phyloP scores from a whole-genome alignment of 768 basidiomycete species.

The Trametes sanguinea region DNA sequence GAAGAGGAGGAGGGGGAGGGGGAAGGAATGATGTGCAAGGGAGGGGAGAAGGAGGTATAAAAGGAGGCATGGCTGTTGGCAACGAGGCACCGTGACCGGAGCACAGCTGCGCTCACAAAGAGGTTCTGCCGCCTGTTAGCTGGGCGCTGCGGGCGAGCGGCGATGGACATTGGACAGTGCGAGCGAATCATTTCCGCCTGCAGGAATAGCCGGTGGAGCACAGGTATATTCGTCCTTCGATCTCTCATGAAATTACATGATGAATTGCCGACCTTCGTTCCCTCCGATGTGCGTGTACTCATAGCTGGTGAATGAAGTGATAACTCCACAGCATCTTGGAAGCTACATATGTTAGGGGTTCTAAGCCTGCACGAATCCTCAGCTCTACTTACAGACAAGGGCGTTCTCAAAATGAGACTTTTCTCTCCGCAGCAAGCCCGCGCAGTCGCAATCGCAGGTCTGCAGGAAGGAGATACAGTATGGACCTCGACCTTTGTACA shows the following conservation, averaged over 20 bases:
- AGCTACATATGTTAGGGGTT: no score
- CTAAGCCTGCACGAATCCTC: no score
- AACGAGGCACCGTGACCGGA: constrained; percentile 17
- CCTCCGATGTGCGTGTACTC: no score
- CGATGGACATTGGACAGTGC: not conserved
- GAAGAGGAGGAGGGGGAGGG: constrained; percentile 28
- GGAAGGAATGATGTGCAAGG: constrained; percentile 23
- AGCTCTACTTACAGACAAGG: no score
- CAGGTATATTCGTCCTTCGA: not conserved
- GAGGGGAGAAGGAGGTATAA: constrained; percentile 14
- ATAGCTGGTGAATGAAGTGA: no score
- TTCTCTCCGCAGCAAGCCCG: not conserved
- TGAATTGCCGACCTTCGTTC: not conserved
- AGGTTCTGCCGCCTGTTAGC: constrained; percentile 3
- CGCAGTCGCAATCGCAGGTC: not conserved
- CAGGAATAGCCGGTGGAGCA: constrained; percentile 9
- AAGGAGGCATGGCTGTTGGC: constrained; percentile 18
- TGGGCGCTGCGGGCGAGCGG: not conserved
- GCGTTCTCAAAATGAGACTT: not conserved
- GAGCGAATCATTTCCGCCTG: constrained; percentile 1
- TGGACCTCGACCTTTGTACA: not conserved
- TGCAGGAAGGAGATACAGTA: not conserved
- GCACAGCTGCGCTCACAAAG: not conserved
- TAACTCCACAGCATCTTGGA: no score
- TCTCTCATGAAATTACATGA: no score